Evolutionary conservation across 345 rosid species (phyloP), one percentile per base, ranked within the genome.

Genomic region (Eutrema japonicum): DNA sequence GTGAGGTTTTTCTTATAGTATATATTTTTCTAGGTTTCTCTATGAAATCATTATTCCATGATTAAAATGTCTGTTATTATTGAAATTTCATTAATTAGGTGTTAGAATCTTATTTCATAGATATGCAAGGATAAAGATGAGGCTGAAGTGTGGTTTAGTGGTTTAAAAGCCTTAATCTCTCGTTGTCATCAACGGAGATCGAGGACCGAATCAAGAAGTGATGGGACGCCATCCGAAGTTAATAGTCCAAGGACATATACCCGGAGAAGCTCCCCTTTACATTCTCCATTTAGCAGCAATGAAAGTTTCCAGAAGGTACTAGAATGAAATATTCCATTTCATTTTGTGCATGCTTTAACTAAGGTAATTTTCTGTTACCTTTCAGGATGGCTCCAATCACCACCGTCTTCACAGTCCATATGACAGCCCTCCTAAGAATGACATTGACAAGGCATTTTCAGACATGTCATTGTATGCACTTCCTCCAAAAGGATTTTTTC

Each of bases 381-480:
- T 59, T 79, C 84, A 95, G 99, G 99, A 88, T 78, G 79, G 82
- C 65, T 83, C 86, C 22, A 93, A 86, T 70, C 88, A 86, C 68
- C 85, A 79, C 73, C 90, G 88, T 56, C 83, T 90, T 77, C 94
- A 84, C 70, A 90, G 94, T 87, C 98, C 99, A 46, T 87, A 83
- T 80, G 97, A 75, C 74, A 95, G 98, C 71, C 99, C 99, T 47
- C 96, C 97, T 8, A 92, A 87, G 85, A 86, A 84, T 83, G 96
- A 88, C 70, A 73, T 89, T 16, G 94, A 90, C 70, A 92, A 92
- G 78, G 86, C 91, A 76, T 92, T 86, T 84, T 87, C 99, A 46
- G 99, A 95, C 84, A 89, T 84, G 69, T 71, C 90, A 67, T 61
- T 88, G 42, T 90, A 86, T 73, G 87, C 92, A 45, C 94, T 82